These are phyloP conservation scores for Talaromyces funiculosus DNA, from an alignment of 2,329 filamentous ascomycete genomes.

Conservation along the genomic window DNA sequence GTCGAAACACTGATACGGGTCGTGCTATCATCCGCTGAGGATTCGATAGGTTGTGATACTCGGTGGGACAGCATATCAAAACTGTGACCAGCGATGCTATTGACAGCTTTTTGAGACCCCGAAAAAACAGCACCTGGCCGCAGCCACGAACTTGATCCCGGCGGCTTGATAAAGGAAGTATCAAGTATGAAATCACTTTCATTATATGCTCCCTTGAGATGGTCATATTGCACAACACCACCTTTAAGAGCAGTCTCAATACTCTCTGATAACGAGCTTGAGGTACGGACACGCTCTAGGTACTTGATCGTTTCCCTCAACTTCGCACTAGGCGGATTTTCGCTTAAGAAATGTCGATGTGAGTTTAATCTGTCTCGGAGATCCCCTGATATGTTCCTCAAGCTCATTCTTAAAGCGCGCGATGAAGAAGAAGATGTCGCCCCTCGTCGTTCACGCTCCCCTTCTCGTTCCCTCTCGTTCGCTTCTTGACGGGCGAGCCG, in stretches of 20 bases:
- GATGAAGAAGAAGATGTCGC: slow-evolving; percentile 16
- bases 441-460: slow-evolving; percentile 21
- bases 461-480: slow-evolving; percentile 17
- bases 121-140: slow-evolving; percentile 56
- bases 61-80: slow-evolving; percentile 18
- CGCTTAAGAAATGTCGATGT: slow-evolving; percentile 32
- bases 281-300: slow-evolving; percentile 53
- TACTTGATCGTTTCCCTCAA: slow-evolving; percentile 59
- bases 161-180: slow-evolving; percentile 45
- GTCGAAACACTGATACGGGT: slow-evolving; percentile 34
- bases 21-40: slow-evolving; percentile 27
- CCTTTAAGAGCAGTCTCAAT: slow-evolving; percentile 49
- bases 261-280: slow-evolving; percentile 50
- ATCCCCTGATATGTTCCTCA: slow-evolving; percentile 28
- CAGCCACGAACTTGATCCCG: slow-evolving; percentile 56
- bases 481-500: slow-evolving; percentile 18
- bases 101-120: slow-evolving; percentile 55
- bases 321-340: slow-evolving; percentile 30
- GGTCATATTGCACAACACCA: slow-evolving; percentile 49
- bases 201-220: slow-evolving; percentile 42
- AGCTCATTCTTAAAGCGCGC: slow-evolving; percentile 29
- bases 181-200: slow-evolving; percentile 55
- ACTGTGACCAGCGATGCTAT: slow-evolving; percentile 19
- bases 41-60: slow-evolving; percentile 28
- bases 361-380: slow-evolving; percentile 31